phyloP scores from a whole-genome alignment of 805 yeast genomes.

The Barnettozyma populi region DNA sequence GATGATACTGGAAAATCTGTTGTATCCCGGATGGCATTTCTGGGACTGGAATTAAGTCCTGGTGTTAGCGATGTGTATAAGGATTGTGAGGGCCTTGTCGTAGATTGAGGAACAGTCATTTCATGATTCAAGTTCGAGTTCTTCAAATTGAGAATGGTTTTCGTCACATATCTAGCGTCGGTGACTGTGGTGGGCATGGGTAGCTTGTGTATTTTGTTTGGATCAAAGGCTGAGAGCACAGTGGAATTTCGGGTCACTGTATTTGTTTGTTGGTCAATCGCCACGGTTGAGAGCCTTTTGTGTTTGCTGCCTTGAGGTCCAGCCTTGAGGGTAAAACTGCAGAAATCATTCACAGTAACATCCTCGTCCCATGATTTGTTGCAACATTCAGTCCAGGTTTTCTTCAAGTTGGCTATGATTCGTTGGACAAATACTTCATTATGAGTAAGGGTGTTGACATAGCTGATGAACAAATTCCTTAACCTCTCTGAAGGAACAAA shows the following conservation, averaged over 20 bases:
- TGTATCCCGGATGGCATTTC: conserved; percentile 20
- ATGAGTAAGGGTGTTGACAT: conserved; percentile 21
- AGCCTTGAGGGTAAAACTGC: conserved; percentile 16
- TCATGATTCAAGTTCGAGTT: conserved; percentile 23
- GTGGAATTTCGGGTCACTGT: conserved; percentile 38
- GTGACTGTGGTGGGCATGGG: conserved; percentile 11
- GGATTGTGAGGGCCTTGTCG: conserved; percentile 8
- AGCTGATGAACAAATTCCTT: conserved; percentile 39
- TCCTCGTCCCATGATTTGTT: conserved; percentile 26
- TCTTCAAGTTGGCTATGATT: conserved; percentile 41
- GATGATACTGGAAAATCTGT: conserved; percentile 42
- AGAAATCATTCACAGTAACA: conserved; percentile 24
- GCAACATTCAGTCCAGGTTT: conserved; percentile 40
- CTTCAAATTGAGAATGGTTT: conserved; percentile 19
- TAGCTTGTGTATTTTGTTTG: conserved; percentile 18
- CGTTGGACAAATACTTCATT: conserved; percentile 27
- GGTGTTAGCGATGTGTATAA: conserved; percentile 20
- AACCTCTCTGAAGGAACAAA: conserved; percentile 52
- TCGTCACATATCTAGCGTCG: conserved; percentile 13
- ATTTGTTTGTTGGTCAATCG: conserved; percentile 33
- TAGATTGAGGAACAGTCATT: not conserved
- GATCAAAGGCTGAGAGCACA: conserved; percentile 28
- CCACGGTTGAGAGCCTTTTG: conserved; percentile 33
- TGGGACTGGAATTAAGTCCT: conserved; percentile 11
- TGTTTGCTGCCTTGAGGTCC: conserved; percentile 25